Evolutionary conservation across 768 basidiomycete species (phyloP).

Genomic region (Suillus brevipes): DNA sequence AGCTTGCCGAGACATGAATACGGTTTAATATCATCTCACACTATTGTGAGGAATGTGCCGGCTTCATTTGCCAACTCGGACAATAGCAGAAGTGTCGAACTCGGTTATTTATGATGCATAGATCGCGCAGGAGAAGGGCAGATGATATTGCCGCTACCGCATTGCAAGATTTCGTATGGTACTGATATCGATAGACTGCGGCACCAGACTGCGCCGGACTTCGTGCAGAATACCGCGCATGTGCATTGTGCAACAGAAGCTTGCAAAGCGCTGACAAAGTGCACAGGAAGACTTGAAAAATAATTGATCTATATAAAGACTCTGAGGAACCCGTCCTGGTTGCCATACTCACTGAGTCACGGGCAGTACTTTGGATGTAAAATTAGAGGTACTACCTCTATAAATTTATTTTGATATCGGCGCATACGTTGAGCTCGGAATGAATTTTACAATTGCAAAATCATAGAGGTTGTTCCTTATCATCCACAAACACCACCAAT

Average conservation of each 20-base stretch:
- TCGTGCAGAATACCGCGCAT: background rate
- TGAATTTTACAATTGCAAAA: too few relatives aligned
- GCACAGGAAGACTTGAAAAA: background rate
- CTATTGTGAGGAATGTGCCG: slow-evolving; percentile 11
- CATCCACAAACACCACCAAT: background rate
- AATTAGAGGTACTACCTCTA: too few relatives aligned
- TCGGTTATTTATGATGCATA: background rate
- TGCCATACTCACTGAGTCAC: too few relatives aligned
- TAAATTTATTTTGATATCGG: too few relatives aligned
- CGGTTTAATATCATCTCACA: slow-evolving; percentile 8
- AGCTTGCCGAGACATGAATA: slow-evolving; percentile 1
- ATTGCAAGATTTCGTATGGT: background rate
- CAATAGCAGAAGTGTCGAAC: background rate
- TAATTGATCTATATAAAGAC: background rate
- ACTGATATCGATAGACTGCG: background rate
- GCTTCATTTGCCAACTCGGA: slow-evolving; percentile 2
- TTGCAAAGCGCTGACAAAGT: background rate
- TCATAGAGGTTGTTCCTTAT: background rate
- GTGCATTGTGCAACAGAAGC: background rate
- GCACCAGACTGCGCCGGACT: background rate
- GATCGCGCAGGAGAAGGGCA: background rate
- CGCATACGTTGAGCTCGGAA: too few relatives aligned
- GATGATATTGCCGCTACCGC: background rate
- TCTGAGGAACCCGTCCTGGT: too few relatives aligned
- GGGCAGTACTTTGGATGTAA: too few relatives aligned